Conservation (phyloP, 2,329 filamentous ascomycete genomes). For the Claviceps sp. region DNA sequence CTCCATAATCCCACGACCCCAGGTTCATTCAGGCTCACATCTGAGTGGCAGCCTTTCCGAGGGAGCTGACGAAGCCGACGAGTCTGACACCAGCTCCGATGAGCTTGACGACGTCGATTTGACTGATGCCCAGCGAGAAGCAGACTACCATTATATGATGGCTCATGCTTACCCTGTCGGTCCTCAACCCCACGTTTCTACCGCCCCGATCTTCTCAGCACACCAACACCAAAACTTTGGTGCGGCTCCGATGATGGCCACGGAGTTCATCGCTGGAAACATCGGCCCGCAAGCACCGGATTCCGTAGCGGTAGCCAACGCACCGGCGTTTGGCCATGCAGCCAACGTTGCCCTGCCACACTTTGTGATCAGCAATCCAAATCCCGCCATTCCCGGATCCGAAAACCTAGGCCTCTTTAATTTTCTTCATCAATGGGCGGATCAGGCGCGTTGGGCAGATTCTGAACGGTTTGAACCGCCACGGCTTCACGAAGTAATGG, state of each 20-base stretch:
- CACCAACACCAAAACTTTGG: neutral
- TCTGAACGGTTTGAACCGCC: slow-evolving; percentile 14
- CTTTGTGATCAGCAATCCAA: slow-evolving; percentile 19
- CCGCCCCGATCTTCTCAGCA: neutral
- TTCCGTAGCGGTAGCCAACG: slow-evolving; percentile 1
- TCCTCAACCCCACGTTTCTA: neutral
- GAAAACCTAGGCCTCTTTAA: slow-evolving; percentile 35
- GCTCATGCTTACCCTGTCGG: slow-evolving; percentile 1
- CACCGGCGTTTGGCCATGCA: neutral
- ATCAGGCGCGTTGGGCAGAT: slow-evolving; percentile 16
- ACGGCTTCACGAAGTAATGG: slow-evolving; percentile 18
- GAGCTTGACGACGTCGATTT: neutral
- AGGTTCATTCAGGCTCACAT: neutral
- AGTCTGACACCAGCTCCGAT: neutral
- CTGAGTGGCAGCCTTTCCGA: neutral
- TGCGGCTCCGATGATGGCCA: neutral
- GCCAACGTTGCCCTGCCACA: slow-evolving; percentile 5
- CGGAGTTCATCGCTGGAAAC: neutral
- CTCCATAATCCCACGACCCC: neutral
- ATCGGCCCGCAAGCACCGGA: neutral
- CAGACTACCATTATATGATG: slow-evolving; percentile 5
- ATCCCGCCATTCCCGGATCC: slow-evolving; percentile 27
- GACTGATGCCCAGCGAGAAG: slow-evolving; percentile 4
- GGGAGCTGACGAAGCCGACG: neutral
- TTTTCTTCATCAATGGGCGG: slow-evolving; percentile 38